Evolutionary conservation across 75 land plant species (phyloP).

Genomic region (Gnetum montanum): DNA sequence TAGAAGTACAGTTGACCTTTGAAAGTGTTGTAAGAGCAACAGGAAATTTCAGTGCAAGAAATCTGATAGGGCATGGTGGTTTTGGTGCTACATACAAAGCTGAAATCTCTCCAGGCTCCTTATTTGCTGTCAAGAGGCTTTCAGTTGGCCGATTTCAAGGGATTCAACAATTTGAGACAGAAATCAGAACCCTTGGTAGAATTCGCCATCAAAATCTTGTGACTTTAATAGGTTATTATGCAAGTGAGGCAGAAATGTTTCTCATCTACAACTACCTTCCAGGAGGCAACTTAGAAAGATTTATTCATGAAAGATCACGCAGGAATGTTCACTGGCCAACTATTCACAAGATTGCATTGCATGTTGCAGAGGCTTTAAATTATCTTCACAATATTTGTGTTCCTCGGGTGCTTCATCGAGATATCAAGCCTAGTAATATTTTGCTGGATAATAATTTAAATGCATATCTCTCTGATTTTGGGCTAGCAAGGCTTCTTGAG

Average conservation of each 20-base stretch:
- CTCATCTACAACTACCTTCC: slow-evolving; percentile 71
- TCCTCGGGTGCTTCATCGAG: slow-evolving; percentile 62
- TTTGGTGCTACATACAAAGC: slow-evolving; percentile 79
- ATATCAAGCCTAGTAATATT: slow-evolving; percentile 76
- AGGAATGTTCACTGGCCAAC: slow-evolving; percentile 25
- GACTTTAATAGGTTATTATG: slow-evolving; percentile 64
- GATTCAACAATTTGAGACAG: slow-evolving; percentile 68
- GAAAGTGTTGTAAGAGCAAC: slow-evolving; percentile 59
- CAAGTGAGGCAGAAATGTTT: slow-evolving; percentile 58
- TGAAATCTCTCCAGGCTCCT: slow-evolving; percentile 35
- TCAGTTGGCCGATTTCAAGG: slow-evolving; percentile 57
- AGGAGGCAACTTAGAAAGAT: slow-evolving; percentile 54
- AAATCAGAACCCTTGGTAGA: slow-evolving; percentile 58
- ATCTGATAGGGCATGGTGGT: slow-evolving; percentile 67
- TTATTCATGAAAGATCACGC: slow-evolving; percentile 30
- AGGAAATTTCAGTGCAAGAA: slow-evolving; percentile 45
- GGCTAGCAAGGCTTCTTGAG: slow-evolving; percentile 66
- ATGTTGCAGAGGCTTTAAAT: slow-evolving; percentile 50
- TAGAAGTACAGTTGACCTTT: slow-evolving; percentile 32
- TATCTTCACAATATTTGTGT: slow-evolving; percentile 58
- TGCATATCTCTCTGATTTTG: slow-evolving; percentile 74
- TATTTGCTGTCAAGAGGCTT: slow-evolving; percentile 63
- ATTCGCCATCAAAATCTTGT: slow-evolving; percentile 60
- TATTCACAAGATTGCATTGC: slow-evolving; percentile 53
- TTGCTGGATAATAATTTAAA: slow-evolving; percentile 51